These are phyloP conservation scores for Penicillium ochrochloron DNA, from an alignment of 495 filamentous ascomycete genomes.

Conservation along the genomic window DNA sequence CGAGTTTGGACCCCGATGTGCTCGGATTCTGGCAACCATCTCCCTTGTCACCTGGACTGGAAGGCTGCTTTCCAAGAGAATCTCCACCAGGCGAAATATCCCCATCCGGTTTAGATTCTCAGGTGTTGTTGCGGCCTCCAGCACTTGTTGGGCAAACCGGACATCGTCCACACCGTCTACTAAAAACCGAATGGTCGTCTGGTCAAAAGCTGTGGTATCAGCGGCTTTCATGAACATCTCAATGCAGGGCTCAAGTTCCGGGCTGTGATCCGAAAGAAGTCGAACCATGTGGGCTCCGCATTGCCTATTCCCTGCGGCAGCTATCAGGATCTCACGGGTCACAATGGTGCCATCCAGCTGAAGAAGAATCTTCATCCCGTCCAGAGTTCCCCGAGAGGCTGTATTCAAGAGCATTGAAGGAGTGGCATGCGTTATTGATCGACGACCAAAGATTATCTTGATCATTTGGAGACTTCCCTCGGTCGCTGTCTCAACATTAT, in stretches of 20 bases:
- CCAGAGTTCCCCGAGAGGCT: not conserved
- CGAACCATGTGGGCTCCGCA: not conserved
- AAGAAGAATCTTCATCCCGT: not conserved
- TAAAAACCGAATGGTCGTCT: not conserved
- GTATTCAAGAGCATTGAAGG: not conserved
- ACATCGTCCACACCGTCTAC: not conserved
- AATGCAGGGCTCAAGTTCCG: not conserved
- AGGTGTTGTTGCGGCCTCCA: not conserved
- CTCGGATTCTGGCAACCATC: not conserved
- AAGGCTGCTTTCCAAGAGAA: not conserved
- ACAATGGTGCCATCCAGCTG: not conserved
- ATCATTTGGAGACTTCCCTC: not conserved
- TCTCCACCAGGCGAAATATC: not conserved
- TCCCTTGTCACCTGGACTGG: not conserved
- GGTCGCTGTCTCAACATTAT: not conserved
- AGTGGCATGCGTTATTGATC: not conserved
- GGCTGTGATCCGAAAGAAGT: not conserved
- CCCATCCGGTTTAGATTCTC: not conserved
- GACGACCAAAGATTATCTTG: not conserved
- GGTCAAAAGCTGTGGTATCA: not conserved
- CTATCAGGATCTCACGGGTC: constrained; percentile 1
- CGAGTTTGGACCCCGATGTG: not conserved
- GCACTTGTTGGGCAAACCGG: not conserved
- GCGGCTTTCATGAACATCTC: not conserved
- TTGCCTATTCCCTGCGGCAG: not conserved